Evolutionary conservation across 441 rosid species (phyloP), one percentile per base, ranked within the genome.

Genomic region (Corymbia citriodora): DNA sequence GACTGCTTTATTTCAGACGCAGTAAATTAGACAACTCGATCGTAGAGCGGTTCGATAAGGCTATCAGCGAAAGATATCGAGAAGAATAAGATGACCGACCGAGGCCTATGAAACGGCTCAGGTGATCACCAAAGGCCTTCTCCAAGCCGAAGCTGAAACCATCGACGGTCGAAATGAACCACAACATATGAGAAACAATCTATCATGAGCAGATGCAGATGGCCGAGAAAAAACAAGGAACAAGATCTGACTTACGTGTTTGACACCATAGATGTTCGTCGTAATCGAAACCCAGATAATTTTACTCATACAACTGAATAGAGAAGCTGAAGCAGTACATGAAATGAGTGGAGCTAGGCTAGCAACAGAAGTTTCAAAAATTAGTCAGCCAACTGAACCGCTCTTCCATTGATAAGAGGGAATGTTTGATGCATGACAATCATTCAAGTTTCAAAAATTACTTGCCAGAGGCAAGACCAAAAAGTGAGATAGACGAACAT

Each of bases 341-440:
- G 4, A 31, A 68, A 31, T 68, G 36, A 31, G 79, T 31, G 19
- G 19, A 68, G 23, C 23, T 31, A 31, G 2, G 45, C 23, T 31
- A 31, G 40, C 40, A 68, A 33, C 74, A 31, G 16, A 31, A 16
- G 40, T 31, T 31, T 16, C 40, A 68, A 68, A 31, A 68, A 15
- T 31, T 17, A 68, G 40, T 68, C 21, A 68, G 74, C 40, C 31
- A 68, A 68, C 74, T 16, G 74, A 68, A 68, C 36, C 11, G 40
- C 79, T 68, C 12, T 31, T 31, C 79, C 45, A 68, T 68, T 68
- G 45, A 31, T 31, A 17, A 40, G 17, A 68, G 40, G 79, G 79
- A 31, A 31, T 31, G 21, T 16, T 0, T 0, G 1, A 31, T 16
- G 40, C 79, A 1, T 4, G 21, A 68, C 10, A 31, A 16, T 68